Base-by-base conservation (phyloP, 192 early-diverging fungal species). In the Podila verticillata region DNA sequence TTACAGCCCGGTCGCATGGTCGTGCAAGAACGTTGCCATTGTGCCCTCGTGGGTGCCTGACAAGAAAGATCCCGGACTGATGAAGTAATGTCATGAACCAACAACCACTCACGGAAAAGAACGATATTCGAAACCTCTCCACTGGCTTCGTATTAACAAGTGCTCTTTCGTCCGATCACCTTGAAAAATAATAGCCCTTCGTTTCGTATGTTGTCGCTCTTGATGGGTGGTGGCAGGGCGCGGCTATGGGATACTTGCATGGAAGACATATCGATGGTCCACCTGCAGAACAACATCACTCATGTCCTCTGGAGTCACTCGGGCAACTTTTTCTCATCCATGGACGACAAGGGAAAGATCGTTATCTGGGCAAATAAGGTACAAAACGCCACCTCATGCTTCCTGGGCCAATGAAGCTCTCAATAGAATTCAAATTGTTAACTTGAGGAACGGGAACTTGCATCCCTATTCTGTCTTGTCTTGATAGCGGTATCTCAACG, bases 301-400 rank as follows among this genome's bases (percentile, higher is more conserved):
- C 77, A 80, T 30, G 57, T 68, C n/a, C 48, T 72, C 1, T 80
- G 77, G 77, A 72, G 67, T 13, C 77, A 70, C 6, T 68, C 77
- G 9, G 77, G 70, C 31, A 80, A 68, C 61, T 51, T 70, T 35
- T 72, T 80, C 48, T 51, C 66, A 12, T 57, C 77, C 1, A 72
- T 80, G 44, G 77, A 80, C 31, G 77, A 80, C 20, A 80, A 80
- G 57, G 77, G 77, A 39, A 80, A 72, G 36, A 62, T 80, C 51
- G 66, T 80, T 29, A 80, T 80, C 24, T 80, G 77, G 77, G 70
- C 65, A 3, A 80, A 72, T 47, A 80, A 72, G 66, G 77, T 80
- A 79, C 35, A 13, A 24, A n/a, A 35, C 22, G 26, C n/a, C 13
- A 44, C 13, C 17, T 54, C 19, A n/a, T n/a, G n/a, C n/a, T 13